These are phyloP conservation scores for Brasenia schreberi DNA, from an alignment of 164 flowering plant species.

Conservation along the genomic window DNA sequence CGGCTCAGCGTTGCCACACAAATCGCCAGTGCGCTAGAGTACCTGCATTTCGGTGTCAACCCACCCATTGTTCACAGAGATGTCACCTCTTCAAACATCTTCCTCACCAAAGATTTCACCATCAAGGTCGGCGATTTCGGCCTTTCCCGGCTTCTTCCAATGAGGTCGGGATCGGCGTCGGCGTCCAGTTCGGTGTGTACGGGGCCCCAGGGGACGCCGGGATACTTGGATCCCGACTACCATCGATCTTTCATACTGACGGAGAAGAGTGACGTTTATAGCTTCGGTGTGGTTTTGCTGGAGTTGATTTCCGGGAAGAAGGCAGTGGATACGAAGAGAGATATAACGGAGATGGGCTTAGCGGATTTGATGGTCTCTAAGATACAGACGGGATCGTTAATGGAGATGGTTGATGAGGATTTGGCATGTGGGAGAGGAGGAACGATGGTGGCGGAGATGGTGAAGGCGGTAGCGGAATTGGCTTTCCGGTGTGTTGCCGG, in stretches of 20 bases:
- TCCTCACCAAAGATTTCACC: slow-evolving; percentile 66
- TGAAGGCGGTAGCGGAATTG: slow-evolving; percentile 37
- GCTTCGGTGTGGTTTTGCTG: slow-evolving; percentile 80
- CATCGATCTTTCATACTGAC: slow-evolving; percentile 69
- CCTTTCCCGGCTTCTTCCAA: slow-evolving; percentile 45
- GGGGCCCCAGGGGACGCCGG: slow-evolving; percentile 99
- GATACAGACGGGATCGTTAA: slow-evolving; percentile 60
- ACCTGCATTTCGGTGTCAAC: slow-evolving; percentile 49
- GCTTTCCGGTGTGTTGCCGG: slow-evolving; percentile 82
- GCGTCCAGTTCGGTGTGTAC: slow-evolving; percentile 49
- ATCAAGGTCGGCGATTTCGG: slow-evolving; percentile 87
- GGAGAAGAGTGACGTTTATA: slow-evolving; percentile 93
- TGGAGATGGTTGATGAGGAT: slow-evolving; percentile 59
- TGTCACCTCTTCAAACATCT: slow-evolving; percentile 73
- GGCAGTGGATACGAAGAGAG: slow-evolving; percentile 74
- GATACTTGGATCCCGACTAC: slow-evolving; percentile 87
- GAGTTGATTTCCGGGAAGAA: slow-evolving; percentile 72
- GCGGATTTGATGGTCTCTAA: slow-evolving; percentile 65
- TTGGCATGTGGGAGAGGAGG: slow-evolving; percentile 26
- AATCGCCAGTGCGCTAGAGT: slow-evolving; percentile 63
- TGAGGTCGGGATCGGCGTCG: slow-evolving; percentile 18
- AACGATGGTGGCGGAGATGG: slow-evolving; percentile 21
- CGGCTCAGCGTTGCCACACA: slow-evolving; percentile 66
- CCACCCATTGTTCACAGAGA: slow-evolving; percentile 86
- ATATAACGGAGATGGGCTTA: slow-evolving; percentile 52